These are phyloP conservation scores for Rhododendron ovatum DNA, from an alignment of 148 eudicot genomes.

Conservation along the genomic window DNA sequence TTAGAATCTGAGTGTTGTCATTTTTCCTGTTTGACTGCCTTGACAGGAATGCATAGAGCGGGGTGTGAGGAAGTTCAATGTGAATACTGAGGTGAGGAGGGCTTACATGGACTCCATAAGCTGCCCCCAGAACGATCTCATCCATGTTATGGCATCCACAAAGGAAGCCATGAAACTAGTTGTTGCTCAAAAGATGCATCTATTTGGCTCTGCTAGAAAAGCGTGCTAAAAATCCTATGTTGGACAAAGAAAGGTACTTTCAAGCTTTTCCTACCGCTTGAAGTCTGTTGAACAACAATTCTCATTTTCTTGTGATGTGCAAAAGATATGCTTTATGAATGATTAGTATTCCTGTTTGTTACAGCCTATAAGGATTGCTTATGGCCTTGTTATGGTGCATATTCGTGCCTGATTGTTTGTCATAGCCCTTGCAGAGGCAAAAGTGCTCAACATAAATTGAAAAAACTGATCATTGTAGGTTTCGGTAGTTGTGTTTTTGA, in stretches of 20 bases:
- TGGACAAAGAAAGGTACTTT: background rate
- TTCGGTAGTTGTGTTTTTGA: background rate
- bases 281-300: background rate
- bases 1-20: background rate
- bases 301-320: background rate
- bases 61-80: conserved; percentile 97
- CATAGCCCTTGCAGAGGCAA: background rate
- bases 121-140: conserved; percentile 60
- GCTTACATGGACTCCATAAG: conserved; percentile 85
- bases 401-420: background rate
- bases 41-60: conserved; percentile 72
- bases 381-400: background rate
- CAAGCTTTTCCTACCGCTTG: background rate
- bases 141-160: conserved; percentile 73
- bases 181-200: conserved; percentile 81
- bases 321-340: background rate
- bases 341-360: background rate
- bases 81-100: conserved; percentile 88
- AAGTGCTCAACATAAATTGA: background rate
- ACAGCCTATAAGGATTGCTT: background rate
- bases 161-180: conserved; percentile 96
- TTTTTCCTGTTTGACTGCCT: background rate
- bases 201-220: conserved; percentile 87
- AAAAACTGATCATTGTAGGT: background rate
- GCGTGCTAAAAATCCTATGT: conserved; percentile 23